Evolutionary conservation across 768 basidiomycete species (phyloP), one percentile per base, ranked within the genome.

Genomic region (Boletus pseudo-olivaceus): DNA sequence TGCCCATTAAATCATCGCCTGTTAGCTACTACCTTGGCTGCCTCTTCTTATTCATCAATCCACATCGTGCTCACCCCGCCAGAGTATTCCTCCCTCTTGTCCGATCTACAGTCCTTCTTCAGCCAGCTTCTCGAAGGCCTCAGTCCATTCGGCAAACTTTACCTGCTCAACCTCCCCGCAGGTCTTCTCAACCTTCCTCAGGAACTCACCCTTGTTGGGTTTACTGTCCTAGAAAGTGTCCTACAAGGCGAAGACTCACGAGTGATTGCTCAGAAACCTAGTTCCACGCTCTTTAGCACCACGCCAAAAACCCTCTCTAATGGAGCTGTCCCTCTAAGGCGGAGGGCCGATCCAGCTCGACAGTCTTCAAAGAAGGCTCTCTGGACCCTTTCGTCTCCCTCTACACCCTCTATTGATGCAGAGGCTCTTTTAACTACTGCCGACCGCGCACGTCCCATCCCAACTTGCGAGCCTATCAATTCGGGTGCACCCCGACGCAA

Each of bases 311-410:
- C 30, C 0, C 32, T 42, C 12, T 43, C 56, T 10, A 50, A 50
- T 27, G 68, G 54, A 23, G 62, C 78, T 6, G 68, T 82, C 6
- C 76, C 79, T 27, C 79, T 85, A 42, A 78, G 79, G 23, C 80
- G 75, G 50, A 82, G 76, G 60, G 76, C 76, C 51, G 75, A 80
- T 58, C 66, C 76, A 9, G 73, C 77, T 3, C 84, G 85, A 61
- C 76, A 83, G 55, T 85, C 88, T 9, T 82, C 87, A 45, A 96
- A 94, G 73, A 88, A 93, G 58, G 90, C 91, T 0, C 77, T 98
- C 34, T 97, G 95, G 95, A 78, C 91, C 0, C 76, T 95, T 32
- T 85, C 76, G 37, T 73, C 87, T 2, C 82, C 89, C 3, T 77
- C 83, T 0, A 82, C 89, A 4, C 82, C 89, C 0, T 75, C 82